Conservation (phyloP, 1,284 basidiomycete genomes). For the Boletus smithii region DNA sequence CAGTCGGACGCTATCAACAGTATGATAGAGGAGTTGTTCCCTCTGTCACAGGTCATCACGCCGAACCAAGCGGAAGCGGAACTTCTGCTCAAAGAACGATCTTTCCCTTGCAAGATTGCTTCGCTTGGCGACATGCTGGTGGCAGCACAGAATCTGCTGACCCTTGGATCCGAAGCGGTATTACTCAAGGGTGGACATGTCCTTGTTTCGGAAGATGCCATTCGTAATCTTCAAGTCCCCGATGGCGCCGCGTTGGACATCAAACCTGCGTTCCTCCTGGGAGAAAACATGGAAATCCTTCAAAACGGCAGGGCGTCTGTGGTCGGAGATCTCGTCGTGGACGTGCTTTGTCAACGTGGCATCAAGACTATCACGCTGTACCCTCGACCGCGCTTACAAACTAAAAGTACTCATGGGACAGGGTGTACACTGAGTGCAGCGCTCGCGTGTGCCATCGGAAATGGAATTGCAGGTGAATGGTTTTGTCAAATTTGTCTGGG, state of each 20-base stretch:
- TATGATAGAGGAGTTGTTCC: conserved; percentile 65
- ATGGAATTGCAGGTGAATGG: conserved; percentile 41
- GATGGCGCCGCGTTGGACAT: conserved; percentile 8
- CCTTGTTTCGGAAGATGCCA: conserved; percentile 29
- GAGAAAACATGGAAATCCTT: conserved; percentile 63
- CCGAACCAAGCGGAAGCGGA: conserved; percentile 87
- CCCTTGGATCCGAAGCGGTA: conserved; percentile 55
- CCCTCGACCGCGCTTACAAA: conserved; percentile 63
- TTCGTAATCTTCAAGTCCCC: conserved; percentile 4
- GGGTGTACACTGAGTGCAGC: conserved; percentile 91
- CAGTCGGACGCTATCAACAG: conserved; percentile 62
- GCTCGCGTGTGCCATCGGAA: conserved; percentile 66
- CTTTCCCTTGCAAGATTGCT: conserved; percentile 37
- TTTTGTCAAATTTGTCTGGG: background rate
- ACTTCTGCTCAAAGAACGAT: conserved; percentile 52
- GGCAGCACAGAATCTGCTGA: conserved; percentile 54
- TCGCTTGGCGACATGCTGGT: conserved; percentile 62
- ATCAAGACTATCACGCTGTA: conserved; percentile 48
- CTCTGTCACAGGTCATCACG: conserved; percentile 74
- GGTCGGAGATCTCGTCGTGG: conserved; percentile 58
- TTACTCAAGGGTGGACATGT: conserved; percentile 91
- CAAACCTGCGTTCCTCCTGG: conserved; percentile 41
- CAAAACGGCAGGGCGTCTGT: conserved; percentile 22
- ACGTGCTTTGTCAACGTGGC: conserved; percentile 58
- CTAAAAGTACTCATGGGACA: conserved; percentile 85